These are phyloP conservation scores for Solanum rostratum DNA, from an alignment of 257 asterid species.

Conservation along the genomic window DNA sequence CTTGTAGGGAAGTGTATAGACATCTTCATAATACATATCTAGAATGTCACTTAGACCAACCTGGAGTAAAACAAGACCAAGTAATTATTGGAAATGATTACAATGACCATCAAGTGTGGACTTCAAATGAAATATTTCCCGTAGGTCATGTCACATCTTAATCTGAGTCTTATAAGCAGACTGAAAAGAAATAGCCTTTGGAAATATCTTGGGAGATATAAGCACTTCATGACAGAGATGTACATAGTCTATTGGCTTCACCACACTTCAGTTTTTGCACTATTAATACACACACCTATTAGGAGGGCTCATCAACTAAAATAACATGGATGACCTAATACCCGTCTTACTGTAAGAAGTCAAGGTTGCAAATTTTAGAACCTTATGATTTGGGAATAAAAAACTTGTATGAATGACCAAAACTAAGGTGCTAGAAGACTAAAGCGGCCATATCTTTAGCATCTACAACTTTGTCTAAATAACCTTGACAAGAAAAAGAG, in stretches of 20 bases:
- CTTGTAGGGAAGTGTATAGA: conserved; percentile 63
- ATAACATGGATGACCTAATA: neutral
- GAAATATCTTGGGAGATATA: neutral
- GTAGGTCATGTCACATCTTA: neutral
- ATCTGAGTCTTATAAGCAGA: neutral
- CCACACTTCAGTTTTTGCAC: neutral
- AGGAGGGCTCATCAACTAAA: neutral
- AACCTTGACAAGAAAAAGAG: neutral
- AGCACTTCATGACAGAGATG: neutral
- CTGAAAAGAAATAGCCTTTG: neutral
- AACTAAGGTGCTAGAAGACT: neutral
- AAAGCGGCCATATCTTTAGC: neutral
- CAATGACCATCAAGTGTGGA: neutral
- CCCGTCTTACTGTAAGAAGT: neutral
- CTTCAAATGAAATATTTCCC: neutral
- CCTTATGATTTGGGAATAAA: neutral
- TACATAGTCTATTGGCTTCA: neutral
- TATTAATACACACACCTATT: neutral
- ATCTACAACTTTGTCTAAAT: neutral
- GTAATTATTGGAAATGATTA: neutral
- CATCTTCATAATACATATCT: conserved; percentile 86
- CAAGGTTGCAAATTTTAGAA: neutral
- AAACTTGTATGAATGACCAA: neutral
- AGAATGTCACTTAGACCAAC: conserved; percentile 58
- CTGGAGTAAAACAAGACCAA: conserved; percentile 27